Base-by-base conservation (phyloP, 257 asterid species). In the Striga asiatica region DNA sequence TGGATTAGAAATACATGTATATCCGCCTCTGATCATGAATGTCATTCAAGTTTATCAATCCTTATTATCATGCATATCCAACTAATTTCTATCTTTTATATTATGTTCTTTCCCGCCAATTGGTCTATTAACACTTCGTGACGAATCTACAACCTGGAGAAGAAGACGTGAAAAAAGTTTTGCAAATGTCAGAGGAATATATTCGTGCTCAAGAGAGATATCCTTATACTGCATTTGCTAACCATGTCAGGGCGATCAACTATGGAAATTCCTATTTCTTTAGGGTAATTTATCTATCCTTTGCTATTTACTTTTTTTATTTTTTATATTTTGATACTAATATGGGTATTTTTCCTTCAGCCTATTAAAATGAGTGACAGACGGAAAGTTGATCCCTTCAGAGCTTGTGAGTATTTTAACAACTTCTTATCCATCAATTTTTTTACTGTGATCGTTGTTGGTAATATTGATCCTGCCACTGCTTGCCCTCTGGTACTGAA, bases 161-260 rank as follows among this genome's bases (percentile, higher is more conserved):
- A n/a, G n/a, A n/a, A n/a, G n/a, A n/a, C n/a, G n/a, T n/a, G n/a
- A n/a, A 81, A 54, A 84, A 84, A 69, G 95, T 88, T 75, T 81
- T 84, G 97, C 91, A 88, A 76, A 82, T 84, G 94, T 89, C 94
- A 8, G 95, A 84, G 80, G 97, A 88, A 82, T 78, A 91, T 60
- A 66, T 88, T 84, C n/a, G n/a, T n/a, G n/a, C n/a, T n/a, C n/a
- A n/a, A n/a, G n/a, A n/a, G n/a, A n/a, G n/a, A n/a, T n/a, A n/a
- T n/a, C n/a, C n/a, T n/a, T n/a, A n/a, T n/a, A n/a, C n/a, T n/a
- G n/a, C n/a, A n/a, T n/a, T n/a, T 66, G 56, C 88, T 6, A 84
- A 88, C 54, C 88, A 93, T 62, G 94, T 82, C 72, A 78, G 86
- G 70, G 95, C 82, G 81, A 81, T 88, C 71, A 88, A 88, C 70